Conservation (phyloP, 2,329 filamentous ascomycete genomes). For the Fusarium austroafricanum region DNA sequence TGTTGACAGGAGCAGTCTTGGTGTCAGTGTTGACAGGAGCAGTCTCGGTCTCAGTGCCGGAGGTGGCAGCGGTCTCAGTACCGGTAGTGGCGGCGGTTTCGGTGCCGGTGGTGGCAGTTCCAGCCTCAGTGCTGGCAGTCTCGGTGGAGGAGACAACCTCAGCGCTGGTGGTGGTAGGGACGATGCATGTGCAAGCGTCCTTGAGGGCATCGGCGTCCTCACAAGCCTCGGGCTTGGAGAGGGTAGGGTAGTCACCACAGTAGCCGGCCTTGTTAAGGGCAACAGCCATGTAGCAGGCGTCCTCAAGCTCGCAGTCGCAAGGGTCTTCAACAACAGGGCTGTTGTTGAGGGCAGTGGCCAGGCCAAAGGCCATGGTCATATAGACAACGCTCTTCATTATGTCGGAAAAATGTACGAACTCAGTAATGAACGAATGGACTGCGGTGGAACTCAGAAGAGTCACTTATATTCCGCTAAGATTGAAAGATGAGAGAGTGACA, state of each 20-base stretch:
- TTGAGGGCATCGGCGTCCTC: neutral
- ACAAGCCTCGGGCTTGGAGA: too few relatives aligned
- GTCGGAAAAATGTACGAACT: slow-evolving; percentile 45
- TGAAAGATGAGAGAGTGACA: slow-evolving; percentile 34
- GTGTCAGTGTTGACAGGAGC: neutral
- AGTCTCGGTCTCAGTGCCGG: neutral
- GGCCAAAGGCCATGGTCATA: slow-evolving; percentile 49
- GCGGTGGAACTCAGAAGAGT: slow-evolving; percentile 40
- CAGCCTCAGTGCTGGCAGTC: slow-evolving; percentile 5
- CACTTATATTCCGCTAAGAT: slow-evolving; percentile 39
- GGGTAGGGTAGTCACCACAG: neutral
- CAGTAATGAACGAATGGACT: slow-evolving; percentile 46
- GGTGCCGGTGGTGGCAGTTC: neutral
- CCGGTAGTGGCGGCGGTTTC: neutral
- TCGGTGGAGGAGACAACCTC: slow-evolving; percentile 3
- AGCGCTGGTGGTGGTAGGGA: neutral
- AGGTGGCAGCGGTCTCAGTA: neutral
- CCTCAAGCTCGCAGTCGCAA: slow-evolving; percentile 17
- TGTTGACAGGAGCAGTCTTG: too few relatives aligned
- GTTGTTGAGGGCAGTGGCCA: slow-evolving; percentile 13
- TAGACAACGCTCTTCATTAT: slow-evolving; percentile 51
- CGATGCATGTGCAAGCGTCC: neutral
- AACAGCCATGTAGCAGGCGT: slow-evolving; percentile 14
- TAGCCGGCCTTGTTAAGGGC: fast-evolving
- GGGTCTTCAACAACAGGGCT: neutral